These are phyloP conservation scores for Penicillium mononematosum DNA, from an alignment of 495 filamentous ascomycete species.

Conservation along the genomic window DNA sequence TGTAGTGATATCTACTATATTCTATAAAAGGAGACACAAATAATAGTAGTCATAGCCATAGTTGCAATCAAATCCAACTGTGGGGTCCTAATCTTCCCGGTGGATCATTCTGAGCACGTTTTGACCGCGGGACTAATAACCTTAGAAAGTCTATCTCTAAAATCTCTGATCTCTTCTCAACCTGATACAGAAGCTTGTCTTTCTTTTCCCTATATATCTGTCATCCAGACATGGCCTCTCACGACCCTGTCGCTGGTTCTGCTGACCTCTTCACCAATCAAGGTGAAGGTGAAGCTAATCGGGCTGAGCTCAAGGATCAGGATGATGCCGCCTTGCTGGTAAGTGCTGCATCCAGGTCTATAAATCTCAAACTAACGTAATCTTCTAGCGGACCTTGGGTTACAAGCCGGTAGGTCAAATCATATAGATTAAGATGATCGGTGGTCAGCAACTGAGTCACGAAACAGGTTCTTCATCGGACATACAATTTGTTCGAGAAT, in stretches of 20 bases:
- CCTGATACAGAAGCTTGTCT: not conserved
- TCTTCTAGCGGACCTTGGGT: conserved; percentile 43
- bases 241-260: conserved; percentile 28
- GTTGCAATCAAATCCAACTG: not conserved
- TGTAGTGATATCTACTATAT: no score
- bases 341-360: conserved; percentile 14
- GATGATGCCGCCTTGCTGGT: conserved; percentile 49
- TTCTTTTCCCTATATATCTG: not conserved
- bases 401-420: conserved; percentile 46
- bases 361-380: not conserved
- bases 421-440: conserved; percentile 4
- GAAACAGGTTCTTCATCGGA: conserved; percentile 45
- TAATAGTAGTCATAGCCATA: not conserved
- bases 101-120: not conserved
- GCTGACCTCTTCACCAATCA: conserved; percentile 23
- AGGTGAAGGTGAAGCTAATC: conserved; percentile 34
- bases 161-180: not conserved
- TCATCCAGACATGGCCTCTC: not conserved
- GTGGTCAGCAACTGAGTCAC: conserved; percentile 10
- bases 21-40: no score
- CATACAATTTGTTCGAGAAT: conserved; percentile 52
- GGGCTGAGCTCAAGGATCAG: conserved; percentile 31
- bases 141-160: conserved; percentile 11
- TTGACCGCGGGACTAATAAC: not conserved
- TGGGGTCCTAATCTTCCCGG: not conserved